Percentiles rank a stretch among this genome's conserved stretches.
Conservation (phyloP, 2,329 filamentous ascomycete genomes). For the Fulvia fulva region DNA sequence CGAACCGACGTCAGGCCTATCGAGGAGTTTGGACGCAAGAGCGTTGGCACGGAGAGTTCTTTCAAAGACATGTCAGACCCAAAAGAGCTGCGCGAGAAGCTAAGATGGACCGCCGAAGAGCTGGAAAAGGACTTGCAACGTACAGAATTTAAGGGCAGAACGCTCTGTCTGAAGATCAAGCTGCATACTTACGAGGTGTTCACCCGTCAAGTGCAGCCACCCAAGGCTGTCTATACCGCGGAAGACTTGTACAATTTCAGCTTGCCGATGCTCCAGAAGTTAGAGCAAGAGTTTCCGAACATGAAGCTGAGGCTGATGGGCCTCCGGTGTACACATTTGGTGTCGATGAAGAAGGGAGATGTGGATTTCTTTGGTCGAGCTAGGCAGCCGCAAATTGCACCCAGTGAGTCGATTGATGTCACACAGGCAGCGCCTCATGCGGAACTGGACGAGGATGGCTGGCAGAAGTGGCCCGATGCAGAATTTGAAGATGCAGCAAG, state of each 20-base stretch:
- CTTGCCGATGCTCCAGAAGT: conserved; percentile 75
- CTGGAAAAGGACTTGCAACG: conserved; percentile 78
- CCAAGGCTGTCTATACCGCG: conserved; percentile 66
- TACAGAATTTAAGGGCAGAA: conserved; percentile 83
- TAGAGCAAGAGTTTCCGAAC: conserved; percentile 76
- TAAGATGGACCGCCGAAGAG: conserved; percentile 77
- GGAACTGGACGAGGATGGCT: conserved; percentile 49
- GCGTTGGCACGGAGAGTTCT: conserved; percentile 88
- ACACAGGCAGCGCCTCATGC: conserved; percentile 27
- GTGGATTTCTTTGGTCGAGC: conserved; percentile 71
- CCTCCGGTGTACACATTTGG: conserved; percentile 77
- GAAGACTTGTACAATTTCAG: conserved; percentile 81
- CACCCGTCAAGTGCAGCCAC: conserved; percentile 73
- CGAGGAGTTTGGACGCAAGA: conserved; percentile 87
- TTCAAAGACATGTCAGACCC: conserved; percentile 76
- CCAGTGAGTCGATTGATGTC: conserved; percentile 22
- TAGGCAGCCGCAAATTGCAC: conserved; percentile 16
- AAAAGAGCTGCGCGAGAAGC: conserved; percentile 66
- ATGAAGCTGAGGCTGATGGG: conserved; percentile 85
- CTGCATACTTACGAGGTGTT: conserved; percentile 89
- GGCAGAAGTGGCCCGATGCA: conserved; percentile 67
- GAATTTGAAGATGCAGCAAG: conserved; percentile 60
- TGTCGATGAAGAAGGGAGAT: conserved; percentile 78
- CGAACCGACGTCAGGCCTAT: conserved; percentile 73
- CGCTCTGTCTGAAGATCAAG: conserved; percentile 87